Evolutionary conservation across 2,329 filamentous ascomycete species (phyloP).

Genomic region (Aspergillus amoenus): DNA sequence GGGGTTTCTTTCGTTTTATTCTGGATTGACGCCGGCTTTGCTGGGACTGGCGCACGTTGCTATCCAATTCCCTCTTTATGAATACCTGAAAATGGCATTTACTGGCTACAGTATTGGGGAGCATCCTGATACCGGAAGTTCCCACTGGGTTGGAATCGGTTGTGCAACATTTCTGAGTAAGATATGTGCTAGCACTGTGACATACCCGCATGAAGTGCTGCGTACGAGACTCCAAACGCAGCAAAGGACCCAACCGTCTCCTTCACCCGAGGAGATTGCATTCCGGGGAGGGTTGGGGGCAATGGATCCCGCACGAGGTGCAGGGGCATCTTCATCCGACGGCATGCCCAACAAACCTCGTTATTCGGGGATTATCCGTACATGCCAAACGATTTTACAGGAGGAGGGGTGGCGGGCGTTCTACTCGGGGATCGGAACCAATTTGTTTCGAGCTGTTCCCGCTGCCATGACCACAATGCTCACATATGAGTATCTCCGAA

Average conservation of each 20-base stretch:
- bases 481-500: constrained; percentile 80
- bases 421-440: constrained; percentile 95
- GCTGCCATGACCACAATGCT: constrained; percentile 97
- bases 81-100: constrained; percentile 86
- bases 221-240: constrained; percentile 93
- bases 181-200: constrained; percentile 88
- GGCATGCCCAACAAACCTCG: constrained; percentile 55
- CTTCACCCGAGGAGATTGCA: constrained; percentile 53
- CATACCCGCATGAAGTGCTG: constrained; percentile 96
- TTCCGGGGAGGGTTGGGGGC: constrained; percentile 43
- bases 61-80: constrained; percentile 95
- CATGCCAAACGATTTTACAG: constrained; percentile 76
- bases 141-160: constrained; percentile 80
- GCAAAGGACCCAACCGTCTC: constrained; percentile 59
- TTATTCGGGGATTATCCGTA: constrained; percentile 78
- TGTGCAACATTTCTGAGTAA: constrained; percentile 91
- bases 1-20: constrained; percentile 89
- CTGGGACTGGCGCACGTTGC: constrained; percentile 92
- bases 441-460: constrained; percentile 93
- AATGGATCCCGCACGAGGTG: constrained; percentile 47
- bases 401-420: constrained; percentile 97
- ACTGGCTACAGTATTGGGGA: constrained; percentile 87
- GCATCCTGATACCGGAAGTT: constrained; percentile 58
- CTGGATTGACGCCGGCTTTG: constrained; percentile 85
- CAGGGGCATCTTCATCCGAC: constrained; percentile 51